Conservation (phyloP, 2,329 filamentous ascomycete genomes). For the Paradendryphiella salina region DNA sequence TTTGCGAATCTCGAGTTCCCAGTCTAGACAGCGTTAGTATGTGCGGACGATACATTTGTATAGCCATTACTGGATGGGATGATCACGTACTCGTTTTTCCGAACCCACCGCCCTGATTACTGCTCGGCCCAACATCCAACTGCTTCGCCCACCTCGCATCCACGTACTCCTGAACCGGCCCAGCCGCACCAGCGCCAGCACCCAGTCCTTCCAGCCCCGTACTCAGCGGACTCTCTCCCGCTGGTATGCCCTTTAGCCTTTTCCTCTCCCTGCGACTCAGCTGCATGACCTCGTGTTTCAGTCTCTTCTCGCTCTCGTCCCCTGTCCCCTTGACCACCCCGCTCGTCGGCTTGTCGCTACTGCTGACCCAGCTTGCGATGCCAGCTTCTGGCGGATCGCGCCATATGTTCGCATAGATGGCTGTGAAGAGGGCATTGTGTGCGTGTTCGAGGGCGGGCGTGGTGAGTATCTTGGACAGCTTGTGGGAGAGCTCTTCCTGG, state of each 20-base stretch:
- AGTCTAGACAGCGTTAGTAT: constrained; percentile 48
- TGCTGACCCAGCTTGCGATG: constrained; percentile 66
- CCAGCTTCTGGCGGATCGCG: constrained; percentile 65
- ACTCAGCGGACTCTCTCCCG: constrained; percentile 36
- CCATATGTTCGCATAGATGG: constrained; percentile 61
- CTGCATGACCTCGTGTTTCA: constrained; percentile 67
- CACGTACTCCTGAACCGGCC: constrained; percentile 41
- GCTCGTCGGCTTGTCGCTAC: constrained; percentile 72
- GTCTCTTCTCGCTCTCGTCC: constrained; percentile 64
- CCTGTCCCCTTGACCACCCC: constrained; percentile 68
- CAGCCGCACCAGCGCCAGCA: constrained; percentile 16
- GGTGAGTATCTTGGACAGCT: constrained; percentile 60
- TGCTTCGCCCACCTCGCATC: constrained; percentile 50
- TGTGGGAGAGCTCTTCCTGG: constrained; percentile 62
- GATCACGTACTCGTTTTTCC: constrained; percentile 72
- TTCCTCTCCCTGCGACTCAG: constrained; percentile 63
- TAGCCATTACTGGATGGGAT: not conserved
- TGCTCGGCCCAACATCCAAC: constrained; percentile 65
- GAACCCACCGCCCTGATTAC: constrained; percentile 69
- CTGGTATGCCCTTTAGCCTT: constrained; percentile 59
- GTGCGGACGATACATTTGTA: not conserved
- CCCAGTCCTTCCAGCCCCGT: constrained; percentile 12
- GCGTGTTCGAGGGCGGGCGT: constrained; percentile 59
- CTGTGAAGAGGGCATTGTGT: constrained; percentile 64
- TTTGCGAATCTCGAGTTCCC: constrained; percentile 67